These are phyloP conservation scores for Blepharisma japonicum DNA, from an alignment of 73 alveolate genomes.

Conservation along the genomic window DNA sequence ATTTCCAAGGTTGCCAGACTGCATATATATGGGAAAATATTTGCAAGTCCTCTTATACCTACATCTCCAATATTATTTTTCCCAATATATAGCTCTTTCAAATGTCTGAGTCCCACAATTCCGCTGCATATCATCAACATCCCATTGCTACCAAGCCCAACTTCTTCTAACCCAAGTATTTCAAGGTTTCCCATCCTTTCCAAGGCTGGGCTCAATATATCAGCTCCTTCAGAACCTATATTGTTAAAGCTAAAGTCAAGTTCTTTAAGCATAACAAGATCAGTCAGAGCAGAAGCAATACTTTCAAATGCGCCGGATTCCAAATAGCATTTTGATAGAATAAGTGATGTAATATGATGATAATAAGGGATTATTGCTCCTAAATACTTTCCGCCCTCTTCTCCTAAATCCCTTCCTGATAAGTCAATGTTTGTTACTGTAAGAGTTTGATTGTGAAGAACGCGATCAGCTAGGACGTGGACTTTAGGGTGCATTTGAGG, in stretches of 20 bases:
- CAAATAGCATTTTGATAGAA: neutral
- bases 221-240: constrained; percentile 22
- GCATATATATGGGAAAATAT: neutral
- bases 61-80: constrained; percentile 15
- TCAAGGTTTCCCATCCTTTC: constrained; percentile 14
- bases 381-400: neutral
- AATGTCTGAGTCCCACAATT: neutral
- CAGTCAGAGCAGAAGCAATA: neutral
- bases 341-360: neutral
- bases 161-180: neutral
- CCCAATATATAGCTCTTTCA: neutral
- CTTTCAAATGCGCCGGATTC: neutral
- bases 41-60: neutral
- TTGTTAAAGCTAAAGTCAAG: constrained; percentile 1
- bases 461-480: neutral
- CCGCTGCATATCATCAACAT: constrained; percentile 19
- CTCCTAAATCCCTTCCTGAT: neutral
- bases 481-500: neutral
- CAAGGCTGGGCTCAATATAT: neutral
- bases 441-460: neutral
- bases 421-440: neutral
- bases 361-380: neutral
- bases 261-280: neutral
- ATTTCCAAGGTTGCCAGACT: neutral
- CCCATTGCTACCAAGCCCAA: neutral